Evolutionary conservation across 2,329 filamentous ascomycete species (phyloP), one percentile per base, ranked within the genome.

Genomic region (Phaeosphaeria sp.): DNA sequence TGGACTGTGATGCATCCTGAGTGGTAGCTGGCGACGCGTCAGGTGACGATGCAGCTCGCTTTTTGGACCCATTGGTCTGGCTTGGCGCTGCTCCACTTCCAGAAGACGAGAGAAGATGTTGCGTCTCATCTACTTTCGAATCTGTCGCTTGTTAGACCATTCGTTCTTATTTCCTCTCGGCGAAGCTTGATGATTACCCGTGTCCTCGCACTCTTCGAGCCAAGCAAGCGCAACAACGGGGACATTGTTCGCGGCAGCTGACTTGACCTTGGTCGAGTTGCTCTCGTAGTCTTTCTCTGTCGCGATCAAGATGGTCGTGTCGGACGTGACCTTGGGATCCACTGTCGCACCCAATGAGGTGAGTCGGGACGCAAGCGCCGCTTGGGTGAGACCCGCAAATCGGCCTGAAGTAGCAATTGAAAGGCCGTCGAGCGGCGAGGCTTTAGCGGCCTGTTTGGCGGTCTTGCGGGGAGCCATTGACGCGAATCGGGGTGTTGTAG

Each of bases 211-310:
- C n/a, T 87, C 82, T 1, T 84, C 61, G n/a, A 88, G 76, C 90
- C 90, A 92, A 15, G 84, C 76, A 0, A 88, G 72, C 9, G 76
- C 80, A 24, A 92, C 82, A 46, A 91, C 81, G 2, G 81, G 81
- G 13, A 89, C 75, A 20, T 73, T 78, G 33, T 82, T 78, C 13
- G 78, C 64, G 9, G 78, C 72, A 4, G 82, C 84, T 17, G 83
- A 74, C 64, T 78, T 78, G 62, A 85, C 82, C 67, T 89, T 89
- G 44, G 77, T 70, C 0, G 82, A 81, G 0, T 74, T 74, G 45
- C 81, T 83, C 7, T 81, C 74, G 61, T 80, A 84, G 59, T 88
- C 86, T 8, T 79, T 75, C 7, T 83, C 76, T 0, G 81, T 85
- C n/a, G 83, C 82, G 49, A 90, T 76, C 22, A 90, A 79, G 54